Percentiles rank a stretch among this genome's conserved stretches.
phyloP scores from a whole-genome alignment of 805 yeast genomes.

The Ogataea pignaliae region DNA sequence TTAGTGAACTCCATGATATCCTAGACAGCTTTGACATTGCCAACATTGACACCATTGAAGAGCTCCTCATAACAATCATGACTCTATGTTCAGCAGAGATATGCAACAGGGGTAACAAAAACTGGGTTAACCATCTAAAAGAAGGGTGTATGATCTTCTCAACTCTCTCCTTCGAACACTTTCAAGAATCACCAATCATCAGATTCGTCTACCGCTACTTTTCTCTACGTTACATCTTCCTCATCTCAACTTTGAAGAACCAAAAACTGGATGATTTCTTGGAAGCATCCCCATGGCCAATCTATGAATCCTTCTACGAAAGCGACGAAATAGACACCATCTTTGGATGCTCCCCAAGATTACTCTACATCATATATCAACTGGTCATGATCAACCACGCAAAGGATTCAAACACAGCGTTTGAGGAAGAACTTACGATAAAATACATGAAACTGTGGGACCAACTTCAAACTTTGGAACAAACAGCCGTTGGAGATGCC shows the following conservation, averaged over 20 bases:
- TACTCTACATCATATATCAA: constrained; percentile 19
- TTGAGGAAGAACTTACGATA: neutral
- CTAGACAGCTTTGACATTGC: constrained; percentile 17
- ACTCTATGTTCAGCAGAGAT: constrained; percentile 26
- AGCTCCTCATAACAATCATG: constrained; percentile 21
- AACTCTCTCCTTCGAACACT: constrained; percentile 11
- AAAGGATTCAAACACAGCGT: neutral
- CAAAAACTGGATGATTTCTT: constrained; percentile 9
- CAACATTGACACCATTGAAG: constrained; percentile 17
- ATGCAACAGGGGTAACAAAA: constrained; percentile 20
- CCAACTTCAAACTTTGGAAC: constrained; percentile 3
- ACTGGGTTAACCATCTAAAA: constrained; percentile 24
- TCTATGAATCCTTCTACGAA: constrained; percentile 17
- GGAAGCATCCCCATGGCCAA: constrained; percentile 16
- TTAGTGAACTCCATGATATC: constrained; percentile 21
- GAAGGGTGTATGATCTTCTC: constrained; percentile 24
- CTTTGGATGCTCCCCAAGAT: constrained; percentile 27
- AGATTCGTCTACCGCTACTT: constrained; percentile 26
- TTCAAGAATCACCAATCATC: constrained; percentile 16
- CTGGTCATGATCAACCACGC: constrained; percentile 11
- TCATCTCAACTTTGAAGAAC: constrained; percentile 20
- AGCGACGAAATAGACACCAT: constrained; percentile 20
- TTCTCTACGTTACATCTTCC: constrained; percentile 22
- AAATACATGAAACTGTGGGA: constrained; percentile 4
- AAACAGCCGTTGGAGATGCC: neutral